Evolutionary conservation across 495 filamentous ascomycete species (phyloP).

Genomic region (Penicillium lividum): DNA sequence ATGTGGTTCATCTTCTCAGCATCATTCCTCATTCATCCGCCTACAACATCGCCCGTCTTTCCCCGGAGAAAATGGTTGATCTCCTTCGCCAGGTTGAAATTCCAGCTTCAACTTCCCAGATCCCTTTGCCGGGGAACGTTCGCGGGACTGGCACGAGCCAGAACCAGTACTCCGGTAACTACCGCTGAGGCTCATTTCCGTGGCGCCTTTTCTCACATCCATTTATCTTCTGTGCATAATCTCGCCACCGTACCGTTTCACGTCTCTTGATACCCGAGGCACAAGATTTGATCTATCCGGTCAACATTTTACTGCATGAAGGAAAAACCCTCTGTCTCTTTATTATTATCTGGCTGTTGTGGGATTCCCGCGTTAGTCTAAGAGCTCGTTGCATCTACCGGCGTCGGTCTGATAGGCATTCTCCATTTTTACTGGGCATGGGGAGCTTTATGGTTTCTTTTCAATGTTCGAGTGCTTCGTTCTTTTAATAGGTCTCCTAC

Average conservation of each 20-base stretch:
- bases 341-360: conserved; percentile 3
- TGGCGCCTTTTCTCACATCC: background rate
- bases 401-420: conserved; percentile 26
- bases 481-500: background rate
- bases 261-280: conserved; percentile 15
- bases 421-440: conserved; percentile 6
- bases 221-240: conserved; percentile 18
- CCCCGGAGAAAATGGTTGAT: conserved; percentile 68
- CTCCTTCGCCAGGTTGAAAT: conserved; percentile 68
- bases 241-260: conserved; percentile 9
- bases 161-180: conserved; percentile 42
- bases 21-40: conserved; percentile 76
- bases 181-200: conserved; percentile 23
- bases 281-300: conserved; percentile 18
- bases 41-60: conserved; percentile 68
- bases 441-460: background rate
- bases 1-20: conserved; percentile 77
- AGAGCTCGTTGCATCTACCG: conserved; percentile 27
- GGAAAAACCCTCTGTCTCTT: background rate
- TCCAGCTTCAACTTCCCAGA: conserved; percentile 55
- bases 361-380: conserved; percentile 4
- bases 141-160: conserved; percentile 33
- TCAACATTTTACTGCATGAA: conserved; percentile 13
- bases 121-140: conserved; percentile 40
- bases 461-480: background rate